Percentiles rank a stretch among this genome's conserved stretches.
phyloP scores from a whole-genome alignment of 2,329 filamentous ascomycete species.

The Fusarium sp. region DNA sequence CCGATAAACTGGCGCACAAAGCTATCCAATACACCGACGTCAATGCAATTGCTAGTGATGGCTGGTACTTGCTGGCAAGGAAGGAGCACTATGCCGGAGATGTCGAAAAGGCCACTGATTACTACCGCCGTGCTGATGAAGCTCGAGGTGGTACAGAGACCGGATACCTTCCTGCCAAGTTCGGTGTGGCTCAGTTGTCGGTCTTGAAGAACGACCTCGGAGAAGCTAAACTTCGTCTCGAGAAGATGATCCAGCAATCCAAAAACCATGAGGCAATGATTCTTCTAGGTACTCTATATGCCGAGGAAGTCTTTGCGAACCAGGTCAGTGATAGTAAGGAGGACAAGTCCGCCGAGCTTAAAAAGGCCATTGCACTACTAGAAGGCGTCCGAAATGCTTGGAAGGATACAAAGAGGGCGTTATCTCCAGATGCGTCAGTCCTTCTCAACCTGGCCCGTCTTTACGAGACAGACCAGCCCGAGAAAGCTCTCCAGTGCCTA shows the following conservation, averaged over 20 bases:
- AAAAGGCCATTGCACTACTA: slow-evolving; percentile 86
- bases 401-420: slow-evolving; percentile 91
- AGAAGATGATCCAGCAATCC: slow-evolving; percentile 91
- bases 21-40: slow-evolving; percentile 97
- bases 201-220: slow-evolving; percentile 86
- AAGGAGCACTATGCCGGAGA: slow-evolving; percentile 90
- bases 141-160: slow-evolving; percentile 91
- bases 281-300: slow-evolving; percentile 88
- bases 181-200: slow-evolving; percentile 90
- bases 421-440: slow-evolving; percentile 84
- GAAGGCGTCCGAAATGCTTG: slow-evolving; percentile 87
- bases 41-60: slow-evolving; percentile 95
- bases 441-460: slow-evolving; percentile 91
- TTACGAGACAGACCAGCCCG: slow-evolving; percentile 86
- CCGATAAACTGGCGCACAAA: slow-evolving; percentile 88
- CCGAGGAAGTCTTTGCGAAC: slow-evolving; percentile 89
- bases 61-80: slow-evolving; percentile 93
- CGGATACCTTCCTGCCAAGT: slow-evolving; percentile 93
- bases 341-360: slow-evolving; percentile 85
- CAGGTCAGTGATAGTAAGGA: slow-evolving; percentile 80
- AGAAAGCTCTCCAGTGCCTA: slow-evolving; percentile 92
- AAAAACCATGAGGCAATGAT: slow-evolving; percentile 91
- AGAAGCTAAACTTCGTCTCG: slow-evolving; percentile 90
- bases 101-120: slow-evolving; percentile 79
- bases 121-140: slow-evolving; percentile 90